A percentile compares a stretch with the other conserved stretches of the same genome.
phyloP scores from a whole-genome alignment of 2,329 filamentous ascomycete genomes.

The Colletotrichum sp. region DNA sequence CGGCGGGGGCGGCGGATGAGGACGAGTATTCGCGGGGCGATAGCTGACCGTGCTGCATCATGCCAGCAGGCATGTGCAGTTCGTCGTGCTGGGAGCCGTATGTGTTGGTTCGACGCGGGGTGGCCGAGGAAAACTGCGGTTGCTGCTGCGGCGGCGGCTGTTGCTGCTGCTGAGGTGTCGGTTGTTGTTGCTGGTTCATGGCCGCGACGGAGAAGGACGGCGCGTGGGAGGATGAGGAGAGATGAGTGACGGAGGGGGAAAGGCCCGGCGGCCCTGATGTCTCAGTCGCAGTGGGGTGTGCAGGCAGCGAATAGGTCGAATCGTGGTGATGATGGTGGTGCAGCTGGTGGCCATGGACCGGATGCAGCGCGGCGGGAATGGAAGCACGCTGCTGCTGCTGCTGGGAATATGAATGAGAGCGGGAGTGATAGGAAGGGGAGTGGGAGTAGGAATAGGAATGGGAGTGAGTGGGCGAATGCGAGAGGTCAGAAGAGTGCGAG shows the following conservation, averaged over 20 bases:
- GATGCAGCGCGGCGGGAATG: constrained; percentile 18
- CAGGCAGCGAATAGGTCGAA: constrained; percentile 2
- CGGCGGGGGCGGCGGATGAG: constrained; percentile 31
- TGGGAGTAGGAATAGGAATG: background rate
- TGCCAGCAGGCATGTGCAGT: constrained; percentile 57
- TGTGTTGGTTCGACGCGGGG: constrained; percentile 42
- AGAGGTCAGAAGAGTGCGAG: background rate
- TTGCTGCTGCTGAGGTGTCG: background rate
- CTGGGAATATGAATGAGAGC: background rate
- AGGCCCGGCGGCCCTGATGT: constrained; percentile 18
- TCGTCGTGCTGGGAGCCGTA: constrained; percentile 54
- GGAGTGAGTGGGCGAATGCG: background rate
- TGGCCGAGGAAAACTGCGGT: constrained; percentile 37
- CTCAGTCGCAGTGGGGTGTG: constrained; percentile 17
- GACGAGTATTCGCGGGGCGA: constrained; percentile 53
- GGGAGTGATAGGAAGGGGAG: background rate
- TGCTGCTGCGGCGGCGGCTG: constrained; percentile 35
- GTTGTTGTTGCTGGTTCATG: constrained; percentile 20
- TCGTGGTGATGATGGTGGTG: constrained; percentile 11
- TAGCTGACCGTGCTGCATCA: constrained; percentile 47
- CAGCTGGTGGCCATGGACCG: constrained; percentile 17
- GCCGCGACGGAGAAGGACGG: background rate
- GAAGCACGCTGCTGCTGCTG: constrained; percentile 11
- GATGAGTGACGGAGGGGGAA: constrained; percentile 13
- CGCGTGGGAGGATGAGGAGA: background rate